Base-by-base conservation (phyloP, 768 basidiomycete genomes). In the Amanita thiersii region DNA sequence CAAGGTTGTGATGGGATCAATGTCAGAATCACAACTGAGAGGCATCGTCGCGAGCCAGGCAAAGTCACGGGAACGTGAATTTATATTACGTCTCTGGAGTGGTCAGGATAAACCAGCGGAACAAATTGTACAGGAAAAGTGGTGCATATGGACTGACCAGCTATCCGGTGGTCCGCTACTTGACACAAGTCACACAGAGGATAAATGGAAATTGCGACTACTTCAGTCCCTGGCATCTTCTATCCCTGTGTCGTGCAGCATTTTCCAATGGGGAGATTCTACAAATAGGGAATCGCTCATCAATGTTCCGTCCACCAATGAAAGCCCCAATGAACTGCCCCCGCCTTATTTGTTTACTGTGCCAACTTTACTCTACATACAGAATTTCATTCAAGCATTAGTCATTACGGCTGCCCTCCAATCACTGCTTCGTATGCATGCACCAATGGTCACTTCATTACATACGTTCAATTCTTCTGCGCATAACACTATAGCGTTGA, bases 381-480 rank as follows among this genome's bases (percentile, higher is more conserved):
- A 87, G 56, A 83, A 87, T 48, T 72, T 75, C 49, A 57, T 86
- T 4, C 84, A 87, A 53, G 84, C 82, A 3, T 65, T 85, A 8
- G 67, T 81, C 11, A 77, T 86, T 23, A 64, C 74, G 17, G 80
- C 81, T 3, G 65, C 76, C 5, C 60, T 87, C 28, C 70, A 73
- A 21, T 63, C 72, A 14, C 71, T 86, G 19, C 66, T 73, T 0
- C 74, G 67, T 9, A 59, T 72, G 5, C 66, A 68, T 2, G 48
- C 49, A 40, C 43, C 24, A 14, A n/a, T n/a, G n/a, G n/a, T n/a
- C n/a, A n/a, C 25, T 8, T 39, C 34, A 19, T 28, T 26, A 44
- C 15, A 36, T 40, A 11, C 33, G 47, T 18, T 24, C 15, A 46
- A 40, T 39, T 34, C 26, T 17, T 47, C 42, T 37, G 37, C 49